Conservation (phyloP, 257 asterid species). For the Nicotiana knightiana region DNA sequence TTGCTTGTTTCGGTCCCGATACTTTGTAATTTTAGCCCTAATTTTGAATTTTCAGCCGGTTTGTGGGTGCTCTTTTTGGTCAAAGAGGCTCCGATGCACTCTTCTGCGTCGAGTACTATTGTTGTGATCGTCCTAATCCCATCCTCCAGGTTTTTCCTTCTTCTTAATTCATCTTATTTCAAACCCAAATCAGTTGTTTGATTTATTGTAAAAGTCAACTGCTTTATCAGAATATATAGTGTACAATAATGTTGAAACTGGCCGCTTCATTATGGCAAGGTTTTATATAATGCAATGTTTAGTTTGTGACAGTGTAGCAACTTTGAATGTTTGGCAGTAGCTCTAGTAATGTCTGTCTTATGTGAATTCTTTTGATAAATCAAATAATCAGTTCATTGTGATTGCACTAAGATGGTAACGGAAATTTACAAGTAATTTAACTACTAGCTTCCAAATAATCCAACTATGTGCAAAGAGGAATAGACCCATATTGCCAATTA, state of each 20-base stretch:
- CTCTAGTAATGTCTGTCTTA: neutral
- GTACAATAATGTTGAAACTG: neutral
- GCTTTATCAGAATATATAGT: neutral
- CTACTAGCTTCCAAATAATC: no score
- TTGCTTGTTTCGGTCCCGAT: neutral
- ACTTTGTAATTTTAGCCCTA: neutral
- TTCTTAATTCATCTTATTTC: neutral
- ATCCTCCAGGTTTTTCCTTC: constrained; percentile 52
- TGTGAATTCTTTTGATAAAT: no score
- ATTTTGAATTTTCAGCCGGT: constrained; percentile 44
- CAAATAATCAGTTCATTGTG: no score
- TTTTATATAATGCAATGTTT: neutral
- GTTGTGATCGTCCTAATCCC: constrained; percentile 95
- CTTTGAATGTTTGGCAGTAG: neutral
- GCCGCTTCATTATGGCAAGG: neutral
- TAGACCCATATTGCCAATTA: no score
- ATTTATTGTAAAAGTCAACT: neutral
- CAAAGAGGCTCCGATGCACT: constrained; percentile 60
- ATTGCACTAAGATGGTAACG: no score
- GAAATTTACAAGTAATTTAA: no score
- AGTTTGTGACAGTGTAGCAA: neutral
- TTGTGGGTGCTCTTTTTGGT: constrained; percentile 57
- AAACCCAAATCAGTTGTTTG: neutral
- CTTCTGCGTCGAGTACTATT: constrained; percentile 61
- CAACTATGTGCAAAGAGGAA: no score